Evolutionary conservation across 352 stramenopile genomes (phyloP), one percentile per base, ranked within the genome.

Genomic region (Phytophthora melonis): DNA sequence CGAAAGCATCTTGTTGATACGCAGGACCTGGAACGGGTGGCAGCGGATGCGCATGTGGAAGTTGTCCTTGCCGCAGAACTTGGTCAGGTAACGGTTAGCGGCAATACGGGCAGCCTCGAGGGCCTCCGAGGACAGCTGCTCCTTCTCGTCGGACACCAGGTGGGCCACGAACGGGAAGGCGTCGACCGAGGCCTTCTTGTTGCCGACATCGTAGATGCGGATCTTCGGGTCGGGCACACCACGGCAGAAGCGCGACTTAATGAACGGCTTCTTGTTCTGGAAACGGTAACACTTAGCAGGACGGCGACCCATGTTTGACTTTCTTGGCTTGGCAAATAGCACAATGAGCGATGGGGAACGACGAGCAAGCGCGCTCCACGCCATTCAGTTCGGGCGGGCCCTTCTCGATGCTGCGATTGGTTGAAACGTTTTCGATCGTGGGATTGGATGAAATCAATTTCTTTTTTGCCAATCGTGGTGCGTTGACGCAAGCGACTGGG

Each of bases 201-300:
- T 98, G 75, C 98, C 98, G 45, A 99, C 95, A 86, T 99, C 98
- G 88, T 99, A 99, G 87, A 99, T 99, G 68, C 97, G 92, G 86
- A 99, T 99, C 91, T 95, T 95, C 50, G 89, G 80, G 81, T 95
- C 92, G 52, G 98, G 98, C 64, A 99, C 98, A 97, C 98, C 98
- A 89, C 98, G 97, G 84, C 98, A 99, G 91, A 99, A 99, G 73
- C 98, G 96, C 63, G 96, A 99, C 94, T 99, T 99, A 90, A 99
- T 99, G 93, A 99, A 99, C 58, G 98, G 98, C 92, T 99, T 99
- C 97, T 99, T 99, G 97, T 99, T 99, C 89, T 99, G 97, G 96
- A 99, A 99, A 84, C 98, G 97, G 92, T 99, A 99, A 90, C 98
- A 99, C 84, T 98, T 97, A 82, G 98, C 96, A 79, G 98, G 98